Evolutionary conservation across 78 protist genomes (phyloP).

Genomic region (Cyanophora paradoxa): DNA sequence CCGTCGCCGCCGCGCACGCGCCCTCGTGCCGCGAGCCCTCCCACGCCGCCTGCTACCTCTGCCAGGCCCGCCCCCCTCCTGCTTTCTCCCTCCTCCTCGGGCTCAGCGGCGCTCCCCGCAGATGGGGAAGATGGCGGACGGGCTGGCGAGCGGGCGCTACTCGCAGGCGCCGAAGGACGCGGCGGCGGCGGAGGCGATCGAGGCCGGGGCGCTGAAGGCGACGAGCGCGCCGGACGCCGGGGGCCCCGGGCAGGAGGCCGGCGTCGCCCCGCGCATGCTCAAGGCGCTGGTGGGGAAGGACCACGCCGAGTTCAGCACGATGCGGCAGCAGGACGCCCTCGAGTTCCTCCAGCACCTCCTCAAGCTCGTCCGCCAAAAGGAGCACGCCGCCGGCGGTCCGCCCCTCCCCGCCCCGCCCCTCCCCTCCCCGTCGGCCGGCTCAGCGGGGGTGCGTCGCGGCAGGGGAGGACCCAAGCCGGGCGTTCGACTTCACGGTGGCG

Average conservation of each 20-base stretch:
- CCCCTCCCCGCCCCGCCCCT: too few species aligned
- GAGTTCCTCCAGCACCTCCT: constrained; percentile 71
- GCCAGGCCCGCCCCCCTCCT: neutral
- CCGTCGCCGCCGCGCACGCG: too few species aligned
- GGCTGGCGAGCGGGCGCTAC: constrained; percentile 60
- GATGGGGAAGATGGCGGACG: constrained; percentile 65
- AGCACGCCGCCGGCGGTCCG: constrained; percentile 14
- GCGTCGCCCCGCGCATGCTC: constrained; percentile 69
- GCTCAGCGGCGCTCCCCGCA: constrained; percentile 17
- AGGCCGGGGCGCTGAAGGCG: neutral
- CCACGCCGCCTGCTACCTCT: too few species aligned
- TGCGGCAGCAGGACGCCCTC: constrained; percentile 80
- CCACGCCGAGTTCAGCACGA: constrained; percentile 72
- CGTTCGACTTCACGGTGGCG: constrained; percentile 26
- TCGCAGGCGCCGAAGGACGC: constrained; percentile 25
- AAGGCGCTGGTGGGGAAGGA: constrained; percentile 61
- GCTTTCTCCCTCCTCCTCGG: neutral
- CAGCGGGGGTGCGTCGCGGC: neutral
- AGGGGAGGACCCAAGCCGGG: neutral
- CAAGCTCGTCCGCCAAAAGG: constrained; percentile 11
- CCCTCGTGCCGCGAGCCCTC: neutral
- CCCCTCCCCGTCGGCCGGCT: too few species aligned
- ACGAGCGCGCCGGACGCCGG: neutral
- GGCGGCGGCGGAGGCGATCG: too few species aligned
- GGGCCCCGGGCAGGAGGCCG: neutral